Percentiles rank a stretch among this genome's conserved stretches.
Conservation (phyloP, 2,329 filamentous ascomycete species). For the Drechslerella coelobrocha region DNA sequence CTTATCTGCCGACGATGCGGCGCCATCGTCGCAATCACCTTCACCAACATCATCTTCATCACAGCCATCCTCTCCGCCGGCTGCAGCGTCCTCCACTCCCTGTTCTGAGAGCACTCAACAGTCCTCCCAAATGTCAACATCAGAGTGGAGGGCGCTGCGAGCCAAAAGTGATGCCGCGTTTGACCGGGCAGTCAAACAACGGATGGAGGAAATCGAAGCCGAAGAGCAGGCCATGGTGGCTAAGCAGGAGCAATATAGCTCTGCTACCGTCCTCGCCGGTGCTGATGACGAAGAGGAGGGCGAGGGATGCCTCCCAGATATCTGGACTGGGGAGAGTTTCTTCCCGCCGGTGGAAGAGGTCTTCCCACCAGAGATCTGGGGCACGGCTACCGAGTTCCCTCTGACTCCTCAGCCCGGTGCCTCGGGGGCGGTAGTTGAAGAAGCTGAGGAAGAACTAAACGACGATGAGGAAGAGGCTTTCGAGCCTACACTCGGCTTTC, state of each 20-base stretch:
- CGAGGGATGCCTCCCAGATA: constrained; percentile 5
- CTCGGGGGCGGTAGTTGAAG: constrained; percentile 4
- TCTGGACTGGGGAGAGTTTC: constrained; percentile 10
- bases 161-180: constrained; percentile 1
- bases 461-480: background rate
- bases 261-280: background rate
- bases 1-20: background rate
- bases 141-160: background rate
- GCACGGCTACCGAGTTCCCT: constrained; percentile 8
- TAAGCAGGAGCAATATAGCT: background rate
- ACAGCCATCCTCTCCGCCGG: background rate
- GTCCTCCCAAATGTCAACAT: background rate
- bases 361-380: constrained; percentile 7
- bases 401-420: background rate
- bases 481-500: background rate
- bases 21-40: background rate
- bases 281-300: background rate
- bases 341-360: constrained; percentile 15
- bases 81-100: background rate
- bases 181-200: background rate
- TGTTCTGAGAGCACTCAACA: background rate
- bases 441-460: background rate
- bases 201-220: background rate
- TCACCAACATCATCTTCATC: background rate
- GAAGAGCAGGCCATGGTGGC: background rate